Conservation (phyloP, 345 rosid species). For the Sonneratia caseolaris region DNA sequence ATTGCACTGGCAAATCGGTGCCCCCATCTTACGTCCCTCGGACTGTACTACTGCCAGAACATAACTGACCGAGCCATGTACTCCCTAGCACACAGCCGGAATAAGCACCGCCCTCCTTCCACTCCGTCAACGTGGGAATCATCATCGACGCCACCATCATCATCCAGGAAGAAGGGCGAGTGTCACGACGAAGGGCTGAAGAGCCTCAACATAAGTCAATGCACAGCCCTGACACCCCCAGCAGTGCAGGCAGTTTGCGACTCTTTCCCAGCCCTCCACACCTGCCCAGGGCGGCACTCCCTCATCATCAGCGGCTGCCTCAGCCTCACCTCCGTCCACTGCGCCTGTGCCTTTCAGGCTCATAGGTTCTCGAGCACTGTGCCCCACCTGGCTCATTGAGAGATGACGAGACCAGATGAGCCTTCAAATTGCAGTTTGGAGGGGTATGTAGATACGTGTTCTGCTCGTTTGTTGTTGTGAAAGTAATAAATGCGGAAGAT, state of each 20-base stretch:
- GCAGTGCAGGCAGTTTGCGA: constrained; percentile 94
- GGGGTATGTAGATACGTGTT: not conserved
- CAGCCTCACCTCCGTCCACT: constrained; percentile 82
- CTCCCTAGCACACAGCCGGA: constrained; percentile 62
- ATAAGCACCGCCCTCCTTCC: constrained; percentile 42
- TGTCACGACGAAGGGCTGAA: constrained; percentile 66
- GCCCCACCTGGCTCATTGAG: constrained; percentile 52
- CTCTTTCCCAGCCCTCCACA: constrained; percentile 88
- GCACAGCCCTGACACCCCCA: constrained; percentile 87
- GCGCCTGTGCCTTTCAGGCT: constrained; percentile 73
- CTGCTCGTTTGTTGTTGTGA: not conserved
- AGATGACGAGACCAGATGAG: not conserved
- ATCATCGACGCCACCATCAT: not conserved
- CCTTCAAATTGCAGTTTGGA: not conserved
- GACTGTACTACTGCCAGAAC: constrained; percentile 82
- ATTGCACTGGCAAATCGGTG: constrained; percentile 80
- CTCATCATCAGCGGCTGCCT: constrained; percentile 95
- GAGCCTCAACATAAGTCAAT: constrained; percentile 95
- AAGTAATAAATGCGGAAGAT: not conserved
- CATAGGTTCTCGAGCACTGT: constrained; percentile 37
- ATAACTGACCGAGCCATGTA: constrained; percentile 84
- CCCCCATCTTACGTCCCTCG: constrained; percentile 63
- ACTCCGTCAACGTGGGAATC: constrained; percentile 39
- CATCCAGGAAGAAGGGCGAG: constrained; percentile 23
- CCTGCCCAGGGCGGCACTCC: constrained; percentile 91